Conservation (phyloP, 2,329 filamentous ascomycete genomes). For the Rhexocercosporidium sp. region DNA sequence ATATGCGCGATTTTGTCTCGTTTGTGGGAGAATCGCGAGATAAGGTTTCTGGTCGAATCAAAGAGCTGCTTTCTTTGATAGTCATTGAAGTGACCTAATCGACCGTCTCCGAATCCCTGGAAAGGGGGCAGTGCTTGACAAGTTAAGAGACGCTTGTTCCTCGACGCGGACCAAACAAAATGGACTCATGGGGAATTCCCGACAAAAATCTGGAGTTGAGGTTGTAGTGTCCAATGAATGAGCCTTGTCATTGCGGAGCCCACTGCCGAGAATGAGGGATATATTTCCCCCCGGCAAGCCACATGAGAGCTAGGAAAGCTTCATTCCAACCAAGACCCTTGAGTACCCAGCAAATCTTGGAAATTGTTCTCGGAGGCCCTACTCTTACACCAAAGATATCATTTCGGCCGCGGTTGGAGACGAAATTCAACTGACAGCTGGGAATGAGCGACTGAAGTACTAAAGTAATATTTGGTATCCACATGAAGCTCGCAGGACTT, state of each 20-base stretch:
- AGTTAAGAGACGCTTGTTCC: conserved; percentile 13
- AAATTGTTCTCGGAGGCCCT: neutral
- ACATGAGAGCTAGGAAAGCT: conserved; percentile 2
- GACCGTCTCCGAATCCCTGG: neutral
- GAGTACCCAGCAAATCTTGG: neutral
- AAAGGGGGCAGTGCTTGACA: conserved; percentile 8
- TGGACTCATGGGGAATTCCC: neutral
- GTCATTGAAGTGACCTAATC: conserved; percentile 9
- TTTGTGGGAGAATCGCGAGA: neutral
- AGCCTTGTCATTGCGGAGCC: neutral
- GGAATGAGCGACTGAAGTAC: neutral
- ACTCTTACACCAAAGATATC: conserved; percentile 3
- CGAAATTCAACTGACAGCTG: neutral
- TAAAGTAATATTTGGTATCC: neutral
- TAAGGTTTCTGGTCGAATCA: conserved; percentile 9
- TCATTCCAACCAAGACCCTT: neutral
- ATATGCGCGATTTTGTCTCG: conserved; percentile 11
- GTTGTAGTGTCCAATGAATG: neutral
- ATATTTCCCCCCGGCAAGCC: neutral
- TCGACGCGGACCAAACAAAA: neutral
- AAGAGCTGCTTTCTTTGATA: neutral
- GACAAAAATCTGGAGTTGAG: neutral
- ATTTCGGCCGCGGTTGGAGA: conserved; percentile 9
- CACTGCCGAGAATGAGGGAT: neutral
- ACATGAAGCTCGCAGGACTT: neutral